Evolutionary conservation across 2,329 filamentous ascomycete species (phyloP).

Genomic region (Alternaria postmessia): DNA sequence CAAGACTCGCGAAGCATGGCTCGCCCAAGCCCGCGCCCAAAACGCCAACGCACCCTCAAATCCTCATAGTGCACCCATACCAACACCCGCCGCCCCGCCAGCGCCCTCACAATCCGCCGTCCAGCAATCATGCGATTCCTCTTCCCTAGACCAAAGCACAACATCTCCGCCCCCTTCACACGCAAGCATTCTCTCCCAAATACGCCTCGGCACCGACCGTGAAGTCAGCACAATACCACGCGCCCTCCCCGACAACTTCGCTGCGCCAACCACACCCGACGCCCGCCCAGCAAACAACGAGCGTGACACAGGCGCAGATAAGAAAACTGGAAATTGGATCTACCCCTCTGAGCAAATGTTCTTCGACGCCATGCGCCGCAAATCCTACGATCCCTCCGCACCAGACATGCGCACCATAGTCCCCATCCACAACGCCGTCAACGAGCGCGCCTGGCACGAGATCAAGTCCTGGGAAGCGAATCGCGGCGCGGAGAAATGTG

Average conservation of each 20-base stretch:
- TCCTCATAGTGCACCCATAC: constrained; percentile 26
- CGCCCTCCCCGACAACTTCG: constrained; percentile 39
- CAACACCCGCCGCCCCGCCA: constrained; percentile 31
- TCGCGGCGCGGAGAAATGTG: constrained; percentile 67
- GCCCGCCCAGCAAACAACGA: constrained; percentile 73
- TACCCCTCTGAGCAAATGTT: constrained; percentile 98
- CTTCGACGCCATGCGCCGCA: constrained; percentile 95
- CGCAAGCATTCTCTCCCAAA: constrained; percentile 36
- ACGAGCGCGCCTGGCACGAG: constrained; percentile 93
- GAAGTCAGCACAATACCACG: constrained; percentile 53
- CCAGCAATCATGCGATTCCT: constrained; percentile 50
- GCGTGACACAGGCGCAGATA: constrained; percentile 71
- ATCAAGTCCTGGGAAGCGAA: constrained; percentile 88
- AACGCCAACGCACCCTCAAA: constrained; percentile 30
- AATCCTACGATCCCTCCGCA: constrained; percentile 75
- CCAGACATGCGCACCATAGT: constrained; percentile 90
- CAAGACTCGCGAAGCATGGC: constrained; percentile 86
- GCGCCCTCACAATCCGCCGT: constrained; percentile 25
- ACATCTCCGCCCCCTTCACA: constrained; percentile 29
- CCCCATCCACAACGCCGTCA: constrained; percentile 97
- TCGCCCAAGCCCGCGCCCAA: constrained; percentile 69
- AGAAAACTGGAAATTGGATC: constrained; percentile 85
- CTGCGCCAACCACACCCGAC: constrained; percentile 34
- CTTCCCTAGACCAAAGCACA: constrained; percentile 44
- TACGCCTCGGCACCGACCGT: constrained; percentile 54